Evolutionary conservation across 192 early-diverging fungal species (phyloP).

Genomic region (Paraglomus brasilianum): DNA sequence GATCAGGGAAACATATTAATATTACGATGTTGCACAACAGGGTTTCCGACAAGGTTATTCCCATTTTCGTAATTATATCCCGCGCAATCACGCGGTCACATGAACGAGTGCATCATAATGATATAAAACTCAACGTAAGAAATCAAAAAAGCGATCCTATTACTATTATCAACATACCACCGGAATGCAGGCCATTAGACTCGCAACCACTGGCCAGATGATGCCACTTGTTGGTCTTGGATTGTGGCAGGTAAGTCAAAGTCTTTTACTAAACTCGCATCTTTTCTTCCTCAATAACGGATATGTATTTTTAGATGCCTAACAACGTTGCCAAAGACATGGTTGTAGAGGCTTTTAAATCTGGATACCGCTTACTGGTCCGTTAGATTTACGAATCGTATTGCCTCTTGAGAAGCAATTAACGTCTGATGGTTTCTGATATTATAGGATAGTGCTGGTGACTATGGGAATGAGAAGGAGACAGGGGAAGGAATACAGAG

Average conservation of each 20-base stretch:
- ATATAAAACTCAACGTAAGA: too few relatives aligned
- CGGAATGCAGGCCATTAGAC: slow-evolving; percentile 33
- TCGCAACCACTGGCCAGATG: slow-evolving; percentile 47
- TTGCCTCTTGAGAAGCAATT: background rate
- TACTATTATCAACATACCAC: background rate
- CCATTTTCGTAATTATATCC: too few relatives aligned
- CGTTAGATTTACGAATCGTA: background rate
- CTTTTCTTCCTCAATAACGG: too few relatives aligned
- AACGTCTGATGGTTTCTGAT: slow-evolving; percentile 1
- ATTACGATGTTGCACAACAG: too few relatives aligned
- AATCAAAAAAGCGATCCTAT: too few relatives aligned
- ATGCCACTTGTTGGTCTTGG: slow-evolving; percentile 59
- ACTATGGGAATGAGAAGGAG: slow-evolving; percentile 66
- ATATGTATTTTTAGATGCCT: too few relatives aligned
- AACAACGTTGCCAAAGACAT: slow-evolving; percentile 41
- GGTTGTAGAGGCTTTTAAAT: slow-evolving; percentile 43
- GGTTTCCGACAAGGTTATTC: too few relatives aligned
- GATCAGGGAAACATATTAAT: too few relatives aligned
- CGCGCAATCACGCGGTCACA: too few relatives aligned
- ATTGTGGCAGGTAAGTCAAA: slow-evolving; percentile 55
- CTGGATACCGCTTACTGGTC: slow-evolving; percentile 41
- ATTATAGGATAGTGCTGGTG: slow-evolving; percentile 54
- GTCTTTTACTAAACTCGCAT: too few relatives aligned
- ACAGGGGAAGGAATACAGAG: slow-evolving; percentile 57
- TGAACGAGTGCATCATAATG: too few relatives aligned